Evolutionary conservation across 768 basidiomycete genomes (phyloP), one percentile per base, ranked within the genome.

Genomic region (Fibroporia radiculosa): DNA sequence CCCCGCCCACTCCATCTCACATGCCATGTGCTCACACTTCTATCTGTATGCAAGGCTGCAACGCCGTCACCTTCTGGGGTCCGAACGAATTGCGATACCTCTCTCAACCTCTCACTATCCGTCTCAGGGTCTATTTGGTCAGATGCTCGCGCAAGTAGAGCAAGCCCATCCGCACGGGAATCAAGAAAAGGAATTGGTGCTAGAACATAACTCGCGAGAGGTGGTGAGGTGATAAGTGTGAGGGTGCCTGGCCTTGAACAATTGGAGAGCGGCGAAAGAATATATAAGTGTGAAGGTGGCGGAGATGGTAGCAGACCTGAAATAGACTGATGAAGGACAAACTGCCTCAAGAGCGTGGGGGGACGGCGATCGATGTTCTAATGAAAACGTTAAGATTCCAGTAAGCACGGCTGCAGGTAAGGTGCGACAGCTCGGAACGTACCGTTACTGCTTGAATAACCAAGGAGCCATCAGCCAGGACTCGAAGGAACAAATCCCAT

Each of bases 361-460:
- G 93, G 93, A 52, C 83, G 77, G 13, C 85, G 73, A 57, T 95
- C 92, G 52, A 96, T 79, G 63, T 95, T 91, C 92, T 93, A 24
- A 91, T 93, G 33, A 18, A 32, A 20, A 39, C 11, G n/a, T n/a
- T n/a, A n/a, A n/a, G n/a, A n/a, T 14, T 39, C 22, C 14, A 11
- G 32, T 22, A 19, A 42, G 2, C 25, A 35, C 37, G 26, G 19
- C 31, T 22, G n/a, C n/a, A n/a, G n/a, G n/a, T 8, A 19, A 44
- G 11, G 25, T 19, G 27, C 14, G 29, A 37, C 18, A 23, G 48
- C 34, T 23, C 52, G 40, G 5, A 50, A 66, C 84, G 60, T 61
- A 88, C 88, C 45, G 80, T 77, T 28, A 92, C 71, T 8, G 84
- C 86, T 33, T 75, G 80, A 36, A 90, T 65, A 7, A 85, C 66